Evolutionary conservation across 139 green algal genomes (phyloP).

Genomic region (Cymbomonas tetramitiformis): DNA sequence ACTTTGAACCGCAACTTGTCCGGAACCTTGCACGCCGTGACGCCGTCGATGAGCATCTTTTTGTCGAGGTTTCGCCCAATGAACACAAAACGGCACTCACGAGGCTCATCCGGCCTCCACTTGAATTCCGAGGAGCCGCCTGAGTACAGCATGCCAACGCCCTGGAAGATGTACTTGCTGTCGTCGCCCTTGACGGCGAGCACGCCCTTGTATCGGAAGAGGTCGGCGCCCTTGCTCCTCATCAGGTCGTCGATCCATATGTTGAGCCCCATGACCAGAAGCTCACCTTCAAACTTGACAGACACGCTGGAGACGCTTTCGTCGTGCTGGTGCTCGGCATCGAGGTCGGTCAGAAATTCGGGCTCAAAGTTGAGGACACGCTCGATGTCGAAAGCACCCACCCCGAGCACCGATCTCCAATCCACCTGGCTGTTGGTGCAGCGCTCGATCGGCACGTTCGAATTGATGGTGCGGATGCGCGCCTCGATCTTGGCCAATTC

Average conservation of each 20-base stretch:
- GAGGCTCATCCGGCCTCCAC: conserved; percentile 63
- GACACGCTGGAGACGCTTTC: conserved; percentile 47
- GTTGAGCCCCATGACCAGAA: conserved; percentile 84
- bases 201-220: conserved; percentile 89
- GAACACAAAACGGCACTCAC: conserved; percentile 77
- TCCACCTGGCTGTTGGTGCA: conserved; percentile 39
- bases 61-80: conserved; percentile 85
- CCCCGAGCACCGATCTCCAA: conserved; percentile 75
- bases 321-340: conserved; percentile 46
- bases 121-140: too few species aligned
- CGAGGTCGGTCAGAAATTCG: too few species aligned
- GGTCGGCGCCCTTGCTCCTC: conserved; percentile 58
- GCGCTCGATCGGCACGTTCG: conserved; percentile 45
- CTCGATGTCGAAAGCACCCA: conserved; percentile 85
- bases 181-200: conserved; percentile 33
- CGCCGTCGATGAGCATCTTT: too few species aligned
- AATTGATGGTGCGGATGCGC: conserved; percentile 56
- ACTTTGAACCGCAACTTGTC: too few species aligned
- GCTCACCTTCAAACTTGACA: conserved; percentile 64
- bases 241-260: conserved; percentile 72
- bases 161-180: conserved; percentile 76
- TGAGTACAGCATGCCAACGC: conserved; percentile 85
- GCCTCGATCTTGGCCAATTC: conserved; percentile 1
- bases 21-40: too few species aligned
- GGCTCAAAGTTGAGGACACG: conserved; percentile 41